Percentiles rank a stretch among this genome's conserved stretches.
Evolutionary conservation across 805 yeast species (phyloP).

Genomic region (Metschnikowia baotianmanensis): DNA sequence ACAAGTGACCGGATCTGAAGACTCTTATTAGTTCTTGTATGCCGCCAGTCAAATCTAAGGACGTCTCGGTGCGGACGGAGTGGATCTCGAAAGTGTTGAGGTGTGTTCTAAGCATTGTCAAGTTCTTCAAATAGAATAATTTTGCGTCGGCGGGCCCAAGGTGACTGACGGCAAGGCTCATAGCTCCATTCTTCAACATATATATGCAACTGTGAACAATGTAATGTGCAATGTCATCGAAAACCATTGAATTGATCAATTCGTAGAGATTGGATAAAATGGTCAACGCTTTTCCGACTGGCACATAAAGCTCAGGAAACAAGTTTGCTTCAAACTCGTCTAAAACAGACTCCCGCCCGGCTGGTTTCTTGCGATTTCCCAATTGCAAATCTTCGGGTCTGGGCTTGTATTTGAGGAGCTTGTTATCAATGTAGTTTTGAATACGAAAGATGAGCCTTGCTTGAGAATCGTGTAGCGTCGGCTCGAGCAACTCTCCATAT

Average conservation of each 20-base stretch:
- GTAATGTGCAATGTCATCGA: constrained; percentile 86
- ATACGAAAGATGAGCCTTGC: constrained; percentile 76
- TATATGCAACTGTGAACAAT: constrained; percentile 74
- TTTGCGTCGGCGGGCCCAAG: constrained; percentile 57
- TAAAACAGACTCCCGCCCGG: constrained; percentile 10
- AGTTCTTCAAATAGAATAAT: constrained; percentile 67
- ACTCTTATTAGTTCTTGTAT: constrained; percentile 46
- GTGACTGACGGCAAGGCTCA: constrained; percentile 41
- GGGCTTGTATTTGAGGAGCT: constrained; percentile 65
- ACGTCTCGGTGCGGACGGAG: constrained; percentile 65
- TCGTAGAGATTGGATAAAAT: constrained; percentile 77
- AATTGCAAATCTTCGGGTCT: constrained; percentile 64
- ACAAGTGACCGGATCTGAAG: constrained; percentile 42
- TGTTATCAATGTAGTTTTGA: constrained; percentile 68
- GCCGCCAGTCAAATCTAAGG: constrained; percentile 76
- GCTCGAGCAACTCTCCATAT: constrained; percentile 61
- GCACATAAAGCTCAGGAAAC: constrained; percentile 59
- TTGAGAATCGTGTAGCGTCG: constrained; percentile 75
- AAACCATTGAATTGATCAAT: constrained; percentile 69
- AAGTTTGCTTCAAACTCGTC: constrained; percentile 38
- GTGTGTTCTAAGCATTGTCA: constrained; percentile 67
- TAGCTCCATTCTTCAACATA: constrained; percentile 55
- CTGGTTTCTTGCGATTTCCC: constrained; percentile 35
- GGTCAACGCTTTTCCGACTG: constrained; percentile 65
- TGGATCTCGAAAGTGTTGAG: constrained; percentile 77